These are phyloP conservation scores for Meira miltonrushii DNA, from an alignment of 1,284 basidiomycete species.

Conservation along the genomic window DNA sequence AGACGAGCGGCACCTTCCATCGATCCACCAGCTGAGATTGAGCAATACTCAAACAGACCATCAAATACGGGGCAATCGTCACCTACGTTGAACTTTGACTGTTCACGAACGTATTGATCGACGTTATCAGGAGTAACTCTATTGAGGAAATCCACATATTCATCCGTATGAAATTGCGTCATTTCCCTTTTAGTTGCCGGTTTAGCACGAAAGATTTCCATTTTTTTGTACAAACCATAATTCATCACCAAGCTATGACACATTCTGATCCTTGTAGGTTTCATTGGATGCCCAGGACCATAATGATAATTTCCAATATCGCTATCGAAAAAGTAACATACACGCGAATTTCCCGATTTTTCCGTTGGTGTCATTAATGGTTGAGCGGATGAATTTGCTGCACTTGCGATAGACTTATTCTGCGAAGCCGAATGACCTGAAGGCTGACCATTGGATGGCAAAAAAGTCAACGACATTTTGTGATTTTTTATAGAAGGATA, in stretches of 20 bases:
- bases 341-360: conserved; percentile 20
- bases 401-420: neutral
- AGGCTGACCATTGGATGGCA: conserved; percentile 13
- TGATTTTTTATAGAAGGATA: too few relatives aligned
- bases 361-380: conserved; percentile 9
- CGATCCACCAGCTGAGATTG: conserved; percentile 94
- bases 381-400: neutral
- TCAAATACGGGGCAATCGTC: conserved; percentile 99
- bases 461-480: conserved; percentile 7
- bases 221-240: conserved; percentile 65
- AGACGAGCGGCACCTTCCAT: conserved; percentile 98
- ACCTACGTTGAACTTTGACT: conserved; percentile 88
- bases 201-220: conserved; percentile 71
- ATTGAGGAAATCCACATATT: conserved; percentile 83
- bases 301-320: conserved; percentile 98
- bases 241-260: conserved; percentile 99
- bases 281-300: conserved; percentile 74
- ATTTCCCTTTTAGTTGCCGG: conserved; percentile 97
- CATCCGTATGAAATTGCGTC: conserved; percentile 90
- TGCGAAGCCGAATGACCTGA: neutral
- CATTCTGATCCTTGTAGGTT: conserved; percentile 76
- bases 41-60: conserved; percentile 95
- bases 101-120: conserved; percentile 82
- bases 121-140: conserved; percentile 80
- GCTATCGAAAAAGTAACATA: conserved; percentile 65